Percentiles rank a stretch among this genome's conserved stretches.
phyloP scores from a whole-genome alignment of 108 stramenopile genomes.

The Hondaea fermentalgiana region DNA sequence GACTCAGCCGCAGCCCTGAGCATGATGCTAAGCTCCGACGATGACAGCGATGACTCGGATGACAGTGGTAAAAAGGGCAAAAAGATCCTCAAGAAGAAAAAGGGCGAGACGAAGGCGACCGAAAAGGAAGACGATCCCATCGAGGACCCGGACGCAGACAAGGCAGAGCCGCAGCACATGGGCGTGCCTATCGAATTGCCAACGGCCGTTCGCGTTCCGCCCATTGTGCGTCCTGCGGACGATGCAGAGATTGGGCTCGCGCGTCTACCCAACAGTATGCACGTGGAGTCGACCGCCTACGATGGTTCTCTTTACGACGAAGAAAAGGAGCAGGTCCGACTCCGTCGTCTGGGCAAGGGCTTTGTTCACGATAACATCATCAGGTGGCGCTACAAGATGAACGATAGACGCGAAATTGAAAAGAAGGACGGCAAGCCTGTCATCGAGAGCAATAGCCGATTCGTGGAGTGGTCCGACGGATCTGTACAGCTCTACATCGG shows the following conservation, averaged over 20 bases:
- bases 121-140: background rate
- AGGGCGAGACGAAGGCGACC: background rate
- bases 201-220: constrained; percentile 7
- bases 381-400: constrained; percentile 31
- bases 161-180: background rate
- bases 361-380: constrained; percentile 21
- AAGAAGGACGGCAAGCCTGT: constrained; percentile 19
- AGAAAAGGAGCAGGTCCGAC: background rate
- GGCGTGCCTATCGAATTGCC: background rate
- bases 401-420: constrained; percentile 7
- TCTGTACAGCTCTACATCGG: constrained; percentile 32
- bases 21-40: background rate
- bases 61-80: background rate
- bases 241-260: constrained; percentile 24
- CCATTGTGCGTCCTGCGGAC: background rate
- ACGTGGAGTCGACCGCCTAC: constrained; percentile 28
- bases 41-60: background rate
- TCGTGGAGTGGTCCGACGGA: constrained; percentile 38
- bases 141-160: background rate
- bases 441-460: constrained; percentile 27
- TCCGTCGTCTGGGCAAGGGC: background rate
- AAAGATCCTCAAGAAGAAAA: background rate
- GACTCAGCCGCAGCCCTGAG: background rate
- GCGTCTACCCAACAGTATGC: constrained; percentile 30
- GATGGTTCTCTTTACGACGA: constrained; percentile 31